phyloP scores from a whole-genome alignment of 306 rosid genomes.

The Rosa chinensis region DNA sequence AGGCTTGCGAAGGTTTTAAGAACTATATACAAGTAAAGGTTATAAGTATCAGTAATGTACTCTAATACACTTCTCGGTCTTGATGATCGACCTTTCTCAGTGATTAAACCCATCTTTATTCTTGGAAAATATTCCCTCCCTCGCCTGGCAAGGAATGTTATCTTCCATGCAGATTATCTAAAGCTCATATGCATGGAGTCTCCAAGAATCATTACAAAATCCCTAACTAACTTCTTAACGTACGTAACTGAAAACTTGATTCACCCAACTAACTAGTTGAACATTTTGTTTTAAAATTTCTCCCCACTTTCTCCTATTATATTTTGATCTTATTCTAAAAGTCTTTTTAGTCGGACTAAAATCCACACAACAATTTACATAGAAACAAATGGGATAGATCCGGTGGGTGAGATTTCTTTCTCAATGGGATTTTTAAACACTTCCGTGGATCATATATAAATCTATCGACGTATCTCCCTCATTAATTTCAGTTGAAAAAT shows the following conservation, averaged over 20 bases:
- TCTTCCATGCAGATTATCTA: background rate
- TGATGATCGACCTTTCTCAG: background rate
- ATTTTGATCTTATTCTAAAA: background rate
- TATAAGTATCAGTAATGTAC: too few relatives aligned
- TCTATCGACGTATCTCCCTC: background rate
- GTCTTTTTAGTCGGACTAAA: background rate
- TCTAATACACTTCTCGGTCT: too few relatives aligned
- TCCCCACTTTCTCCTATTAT: background rate
- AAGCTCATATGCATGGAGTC: background rate
- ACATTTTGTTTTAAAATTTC: background rate
- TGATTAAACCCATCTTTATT: background rate
- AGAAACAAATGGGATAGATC: conserved; percentile 11
- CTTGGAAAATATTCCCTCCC: background rate
- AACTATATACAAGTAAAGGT: too few relatives aligned
- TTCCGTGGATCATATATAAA: conserved; percentile 10
- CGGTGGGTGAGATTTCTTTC: conserved; percentile 27
- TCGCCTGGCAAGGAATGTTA: background rate
- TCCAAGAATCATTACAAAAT: background rate
- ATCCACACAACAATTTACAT: background rate
- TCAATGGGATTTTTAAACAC: conserved; percentile 17
- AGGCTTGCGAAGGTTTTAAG: too few relatives aligned
- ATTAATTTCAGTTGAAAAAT: background rate
- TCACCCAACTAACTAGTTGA: conserved; percentile 1
- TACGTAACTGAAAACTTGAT: background rate
- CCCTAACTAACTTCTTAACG: background rate